Base-by-base conservation (phyloP, 257 asterid genomes). In the Marsdenia floribunda region DNA sequence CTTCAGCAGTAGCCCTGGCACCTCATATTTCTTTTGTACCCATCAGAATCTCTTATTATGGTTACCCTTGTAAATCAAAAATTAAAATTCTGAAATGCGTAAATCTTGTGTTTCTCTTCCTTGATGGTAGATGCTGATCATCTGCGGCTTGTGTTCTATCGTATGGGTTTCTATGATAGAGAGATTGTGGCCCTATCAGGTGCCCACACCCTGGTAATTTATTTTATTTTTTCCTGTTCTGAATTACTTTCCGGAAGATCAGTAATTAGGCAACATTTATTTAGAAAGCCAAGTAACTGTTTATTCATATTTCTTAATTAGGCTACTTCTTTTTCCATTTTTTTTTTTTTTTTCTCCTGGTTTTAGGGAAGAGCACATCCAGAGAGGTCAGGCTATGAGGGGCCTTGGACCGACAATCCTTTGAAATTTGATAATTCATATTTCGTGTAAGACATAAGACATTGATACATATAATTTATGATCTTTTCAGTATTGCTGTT, bases 361-460 rank as follows among this genome's bases (percentile, higher is more conserved):
- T 44, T 77, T 65, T 78, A 94, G 98, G 99, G 99, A 85, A 92
- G 93, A 82, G 99, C 96, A 61, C 98, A 94, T 86, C 96, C 96
- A 72, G 99, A 94, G 82, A 90, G 99, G 86, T 92, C 99, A 42
- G 99, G 99, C 83, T 94, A 92, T 81, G 99, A 92, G 58, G 98
- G 97, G 68, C 87, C 97, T 77, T 92, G 99, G 98, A 94, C 97
- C 76, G 79, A 79, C 79, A 98, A 94, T 81, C 98, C 99, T 14
- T 82, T 92, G 82, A 92, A 89, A 84, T 94, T 94, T 80, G 99
- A 94, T 82, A 94, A 92, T 79, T 90, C 96, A 71, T 94, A 94
- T 77, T 94, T 90, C 75, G 83, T 70, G 99, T 90, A 87, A 83
- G 96, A 73, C 83, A 79, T 69, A 73, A 29, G 33, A 29, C 33